Percentiles rank a stretch among this genome's conserved stretches.
Evolutionary conservation across 495 filamentous ascomycete genomes (phyloP).

Genomic region (Aspergillus affinis): DNA sequence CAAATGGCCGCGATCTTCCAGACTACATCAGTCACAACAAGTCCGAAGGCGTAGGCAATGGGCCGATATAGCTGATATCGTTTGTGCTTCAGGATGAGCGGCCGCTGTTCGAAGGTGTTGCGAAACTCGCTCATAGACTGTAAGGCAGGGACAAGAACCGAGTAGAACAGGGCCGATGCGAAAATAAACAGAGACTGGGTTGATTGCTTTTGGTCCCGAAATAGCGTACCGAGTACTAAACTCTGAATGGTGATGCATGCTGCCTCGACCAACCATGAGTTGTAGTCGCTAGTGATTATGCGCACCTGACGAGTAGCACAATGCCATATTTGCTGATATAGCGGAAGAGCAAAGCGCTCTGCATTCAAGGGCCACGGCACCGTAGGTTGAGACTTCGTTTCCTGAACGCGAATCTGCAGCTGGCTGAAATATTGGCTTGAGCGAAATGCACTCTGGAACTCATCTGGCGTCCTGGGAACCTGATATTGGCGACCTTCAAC

Average conservation of each 20-base stretch:
- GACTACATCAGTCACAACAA: constrained; percentile 15
- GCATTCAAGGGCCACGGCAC: background rate
- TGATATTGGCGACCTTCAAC: constrained; percentile 37
- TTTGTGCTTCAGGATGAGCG: constrained; percentile 20
- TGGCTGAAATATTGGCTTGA: background rate
- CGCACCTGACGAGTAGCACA: constrained; percentile 14
- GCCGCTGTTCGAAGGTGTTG: constrained; percentile 18
- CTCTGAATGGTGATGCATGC: constrained; percentile 22
- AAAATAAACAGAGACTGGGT: constrained; percentile 9
- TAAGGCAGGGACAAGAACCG: constrained; percentile 16
- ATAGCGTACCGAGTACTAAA: constrained; percentile 27
- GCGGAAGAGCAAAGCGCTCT: constrained; percentile 5
- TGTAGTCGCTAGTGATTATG: constrained; percentile 19
- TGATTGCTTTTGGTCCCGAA: constrained; percentile 19
- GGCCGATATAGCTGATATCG: constrained; percentile 15
- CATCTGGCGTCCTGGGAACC: constrained; percentile 30
- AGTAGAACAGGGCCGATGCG: constrained; percentile 16
- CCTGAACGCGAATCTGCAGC: background rate
- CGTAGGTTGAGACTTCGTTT: too few species aligned
- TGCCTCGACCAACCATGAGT: constrained; percentile 23
- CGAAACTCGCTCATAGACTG: constrained; percentile 19
- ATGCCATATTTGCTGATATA: constrained; percentile 8
- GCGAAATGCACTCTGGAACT: constrained; percentile 9
- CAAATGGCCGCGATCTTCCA: constrained; percentile 17
- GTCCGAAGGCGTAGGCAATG: constrained; percentile 15